Base-by-base conservation (phyloP, 1,284 basidiomycete genomes). In the Rhodotorula sp. region DNA sequence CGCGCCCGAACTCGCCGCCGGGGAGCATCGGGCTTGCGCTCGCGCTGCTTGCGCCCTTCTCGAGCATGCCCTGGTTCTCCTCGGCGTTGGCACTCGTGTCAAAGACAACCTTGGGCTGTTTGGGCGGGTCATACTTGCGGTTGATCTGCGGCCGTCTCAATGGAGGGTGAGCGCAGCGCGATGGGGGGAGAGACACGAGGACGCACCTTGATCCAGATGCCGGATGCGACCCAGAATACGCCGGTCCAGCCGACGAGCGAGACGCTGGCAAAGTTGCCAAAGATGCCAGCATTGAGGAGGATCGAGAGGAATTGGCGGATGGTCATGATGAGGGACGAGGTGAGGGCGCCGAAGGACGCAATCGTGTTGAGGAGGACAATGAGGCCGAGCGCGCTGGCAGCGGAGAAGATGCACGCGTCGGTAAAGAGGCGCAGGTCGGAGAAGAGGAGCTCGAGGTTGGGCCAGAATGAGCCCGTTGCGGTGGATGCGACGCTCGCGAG, bases 311-410 rank as follows among this genome's bases (percentile, higher is more conserved):
- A 79, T 58, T 79, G 78, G 2, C 78, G 70, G 46, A 73, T 69
- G 0, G 76, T 76, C 74, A 76, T 76, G 62, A 76, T 76, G 29
- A 76, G 46, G 3, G 66, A 69, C 10, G 63, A 60, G 8, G 74
- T 74, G 2, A 74, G 62, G 8, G 74, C 74, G 2, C 71, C 74
- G 57, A 70, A 77, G 41, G 68, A 73, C 25, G 76, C 72, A 44
- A 79, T 78, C 13, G 77, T 78, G 67, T 77, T 77, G 41, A 76
- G 69, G 6, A 79, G 71, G 21, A 79, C 64, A 61, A 78, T 75
- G 8, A 78, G 59, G 21, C 78, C 78, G 44, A 75, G 46, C 2
- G 77, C 72, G 22, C 69, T 71, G 10, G 78, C 78, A 25, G 69
- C 75, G 8, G 71, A 74, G 36, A 79, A 72, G 62, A 77, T 57